Conservation (phyloP, 441 rosid species). For the Cnidoscolus chayamansa region DNA sequence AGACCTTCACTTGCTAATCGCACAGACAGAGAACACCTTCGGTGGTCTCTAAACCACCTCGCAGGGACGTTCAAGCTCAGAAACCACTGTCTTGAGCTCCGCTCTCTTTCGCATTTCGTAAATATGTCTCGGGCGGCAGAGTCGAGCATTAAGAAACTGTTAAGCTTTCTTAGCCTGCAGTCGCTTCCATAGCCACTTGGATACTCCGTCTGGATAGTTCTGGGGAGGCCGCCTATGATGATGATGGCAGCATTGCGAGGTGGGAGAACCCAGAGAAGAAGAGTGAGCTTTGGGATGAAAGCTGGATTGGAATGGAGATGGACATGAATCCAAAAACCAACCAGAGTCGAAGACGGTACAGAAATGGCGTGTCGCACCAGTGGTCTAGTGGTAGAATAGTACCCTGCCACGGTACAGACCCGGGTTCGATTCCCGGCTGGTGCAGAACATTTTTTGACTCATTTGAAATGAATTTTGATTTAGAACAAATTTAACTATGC, state of each 20-base stretch:
- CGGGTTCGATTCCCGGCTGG: conserved; percentile 85
- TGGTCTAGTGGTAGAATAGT: conserved; percentile 87
- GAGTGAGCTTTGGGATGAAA: conserved; percentile 34
- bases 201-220: conserved; percentile 87
- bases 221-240: conserved; percentile 92
- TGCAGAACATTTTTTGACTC: neutral
- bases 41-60: conserved; percentile 70
- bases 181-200: conserved; percentile 98
- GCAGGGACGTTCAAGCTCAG: conserved; percentile 85
- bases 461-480: too few species aligned
- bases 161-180: conserved; percentile 84
- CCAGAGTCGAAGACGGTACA: too few species aligned
- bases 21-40: conserved; percentile 62
- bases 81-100: conserved; percentile 77
- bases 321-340: conserved; percentile 5
- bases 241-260: conserved; percentile 41
- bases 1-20: conserved; percentile 61
- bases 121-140: conserved; percentile 77
- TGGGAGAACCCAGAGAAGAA: conserved; percentile 34
- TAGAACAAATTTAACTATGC: too few species aligned
- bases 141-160: conserved; percentile 75
- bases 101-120: conserved; percentile 73
- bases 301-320: conserved; percentile 25
- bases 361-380: conserved; percentile 41
- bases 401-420: conserved; percentile 82